Conservation (phyloP, 495 filamentous ascomycete species). For the Cercophora samala region DNA sequence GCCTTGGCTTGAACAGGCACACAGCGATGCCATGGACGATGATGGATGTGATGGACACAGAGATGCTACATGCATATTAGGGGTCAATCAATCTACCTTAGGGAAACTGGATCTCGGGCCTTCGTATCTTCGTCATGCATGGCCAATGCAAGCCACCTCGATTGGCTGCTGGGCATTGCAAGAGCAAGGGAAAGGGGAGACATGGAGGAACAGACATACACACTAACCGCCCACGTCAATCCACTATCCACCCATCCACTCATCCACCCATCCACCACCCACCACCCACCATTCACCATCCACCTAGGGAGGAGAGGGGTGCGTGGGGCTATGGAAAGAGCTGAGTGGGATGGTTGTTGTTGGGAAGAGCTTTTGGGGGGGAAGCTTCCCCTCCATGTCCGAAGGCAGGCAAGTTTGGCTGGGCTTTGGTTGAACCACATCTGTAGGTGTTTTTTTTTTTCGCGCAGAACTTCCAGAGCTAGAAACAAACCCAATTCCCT, state of each 20-base stretch:
- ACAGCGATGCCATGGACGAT: not conserved
- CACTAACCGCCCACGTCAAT: not conserved
- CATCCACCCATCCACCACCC: not conserved
- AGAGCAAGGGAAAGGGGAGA: not conserved
- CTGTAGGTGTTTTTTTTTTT: constrained; percentile 17
- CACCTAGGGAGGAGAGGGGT: constrained; percentile 5
- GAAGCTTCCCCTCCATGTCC: constrained; percentile 17
- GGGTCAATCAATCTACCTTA: not conserved
- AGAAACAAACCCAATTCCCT: constrained; percentile 4
- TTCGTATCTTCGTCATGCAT: not conserved
- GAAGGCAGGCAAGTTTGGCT: constrained; percentile 4
- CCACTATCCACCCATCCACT: too few relatives aligned
- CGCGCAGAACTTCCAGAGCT: constrained; percentile 12
- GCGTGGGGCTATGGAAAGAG: constrained; percentile 14
- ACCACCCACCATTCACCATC: too few relatives aligned
- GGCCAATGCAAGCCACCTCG: not conserved
- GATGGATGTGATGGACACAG: not conserved
- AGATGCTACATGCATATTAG: not conserved
- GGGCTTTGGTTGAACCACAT: constrained; percentile 10
- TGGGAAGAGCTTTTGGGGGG: constrained; percentile 17
- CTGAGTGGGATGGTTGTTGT: constrained; percentile 21
- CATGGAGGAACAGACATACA: too few relatives aligned
- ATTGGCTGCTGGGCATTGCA: not conserved
- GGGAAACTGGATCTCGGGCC: not conserved
- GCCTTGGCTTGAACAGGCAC: not conserved